Percentiles rank a stretch among this genome's conserved stretches.
These are phyloP conservation scores for Fusarium guadeloupense DNA, from an alignment of 2,329 filamentous ascomycete genomes.

Conservation along the genomic window DNA sequence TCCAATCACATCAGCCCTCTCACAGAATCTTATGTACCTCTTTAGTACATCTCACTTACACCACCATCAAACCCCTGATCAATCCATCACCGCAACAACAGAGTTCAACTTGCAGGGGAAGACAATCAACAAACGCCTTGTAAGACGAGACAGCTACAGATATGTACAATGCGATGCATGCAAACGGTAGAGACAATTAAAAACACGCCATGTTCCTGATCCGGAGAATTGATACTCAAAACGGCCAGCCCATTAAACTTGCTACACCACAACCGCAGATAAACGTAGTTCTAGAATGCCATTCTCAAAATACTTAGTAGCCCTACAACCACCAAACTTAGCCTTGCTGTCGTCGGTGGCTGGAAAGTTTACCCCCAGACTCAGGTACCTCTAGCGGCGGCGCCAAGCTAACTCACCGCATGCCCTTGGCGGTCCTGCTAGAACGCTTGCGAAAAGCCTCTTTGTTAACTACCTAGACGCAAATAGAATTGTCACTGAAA, in stretches of 20 bases:
- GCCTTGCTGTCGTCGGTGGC: constrained; percentile 17
- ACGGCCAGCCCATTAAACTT: neutral
- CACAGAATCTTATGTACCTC: neutral
- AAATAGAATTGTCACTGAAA: neutral
- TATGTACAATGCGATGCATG: neutral
- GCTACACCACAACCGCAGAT: neutral
- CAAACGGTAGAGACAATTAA: neutral
- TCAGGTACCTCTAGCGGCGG: constrained; percentile 18
- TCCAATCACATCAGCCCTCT: neutral
- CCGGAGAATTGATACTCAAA: neutral
- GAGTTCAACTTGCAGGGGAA: constrained; percentile 1
- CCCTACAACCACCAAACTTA: neutral
- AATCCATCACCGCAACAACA: constrained; percentile 37
- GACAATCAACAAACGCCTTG: neutral
- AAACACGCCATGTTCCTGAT: neutral
- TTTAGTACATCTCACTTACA: constrained; percentile 28
- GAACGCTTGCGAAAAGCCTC: constrained; percentile 3
- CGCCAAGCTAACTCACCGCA: constrained; percentile 28
- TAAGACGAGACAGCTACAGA: neutral
- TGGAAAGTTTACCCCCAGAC: constrained; percentile 21
- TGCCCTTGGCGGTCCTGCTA: neutral
- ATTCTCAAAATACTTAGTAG: too few species aligned
- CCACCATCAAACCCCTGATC: neutral
- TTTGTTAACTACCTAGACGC: neutral
- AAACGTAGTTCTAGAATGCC: constrained; percentile 9